Evolutionary conservation across 2,329 filamentous ascomycete genomes (phyloP).

Genomic region (Pseudocercospora ulei): DNA sequence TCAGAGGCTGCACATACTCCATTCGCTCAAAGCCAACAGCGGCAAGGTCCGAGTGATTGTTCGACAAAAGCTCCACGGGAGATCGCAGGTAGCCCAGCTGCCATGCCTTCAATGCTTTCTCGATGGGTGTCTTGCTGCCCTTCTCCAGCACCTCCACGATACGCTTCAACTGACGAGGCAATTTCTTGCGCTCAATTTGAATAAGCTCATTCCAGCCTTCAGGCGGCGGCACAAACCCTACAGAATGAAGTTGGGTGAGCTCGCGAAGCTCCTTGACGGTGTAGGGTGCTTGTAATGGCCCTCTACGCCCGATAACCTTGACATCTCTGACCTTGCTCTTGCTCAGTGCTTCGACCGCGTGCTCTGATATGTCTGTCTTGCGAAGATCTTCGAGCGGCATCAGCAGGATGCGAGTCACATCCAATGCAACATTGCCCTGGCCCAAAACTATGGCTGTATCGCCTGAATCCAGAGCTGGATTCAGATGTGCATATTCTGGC

Average conservation of each 20-base stretch:
- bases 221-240: slow-evolving; percentile 56
- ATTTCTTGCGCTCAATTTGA: slow-evolving; percentile 50
- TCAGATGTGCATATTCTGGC: slow-evolving; percentile 64
- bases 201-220: slow-evolving; percentile 31
- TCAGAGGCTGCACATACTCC: slow-evolving; percentile 25
- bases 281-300: slow-evolving; percentile 74
- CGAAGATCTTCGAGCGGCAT: slow-evolving; percentile 62
- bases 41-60: slow-evolving; percentile 46
- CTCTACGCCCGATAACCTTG: slow-evolving; percentile 77
- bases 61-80: slow-evolving; percentile 57
- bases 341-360: slow-evolving; percentile 64
- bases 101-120: slow-evolving; percentile 58
- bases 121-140: slow-evolving; percentile 50
- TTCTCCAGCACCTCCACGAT: slow-evolving; percentile 73
- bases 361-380: slow-evolving; percentile 79
- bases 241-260: slow-evolving; percentile 63
- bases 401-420: slow-evolving; percentile 81
- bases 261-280: slow-evolving; percentile 93
- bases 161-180: slow-evolving; percentile 66
- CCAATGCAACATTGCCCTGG: slow-evolving; percentile 91
- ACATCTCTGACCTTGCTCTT: slow-evolving; percentile 68
- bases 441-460: slow-evolving; percentile 83
- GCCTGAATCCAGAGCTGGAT: slow-evolving; percentile 62
- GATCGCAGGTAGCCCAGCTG: slow-evolving; percentile 77
- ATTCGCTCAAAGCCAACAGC: slow-evolving; percentile 57